Evolutionary conservation across 139 green algal species (phyloP), one percentile per base, ranked within the genome.

Genomic region (Desmodesmus armatus): DNA sequence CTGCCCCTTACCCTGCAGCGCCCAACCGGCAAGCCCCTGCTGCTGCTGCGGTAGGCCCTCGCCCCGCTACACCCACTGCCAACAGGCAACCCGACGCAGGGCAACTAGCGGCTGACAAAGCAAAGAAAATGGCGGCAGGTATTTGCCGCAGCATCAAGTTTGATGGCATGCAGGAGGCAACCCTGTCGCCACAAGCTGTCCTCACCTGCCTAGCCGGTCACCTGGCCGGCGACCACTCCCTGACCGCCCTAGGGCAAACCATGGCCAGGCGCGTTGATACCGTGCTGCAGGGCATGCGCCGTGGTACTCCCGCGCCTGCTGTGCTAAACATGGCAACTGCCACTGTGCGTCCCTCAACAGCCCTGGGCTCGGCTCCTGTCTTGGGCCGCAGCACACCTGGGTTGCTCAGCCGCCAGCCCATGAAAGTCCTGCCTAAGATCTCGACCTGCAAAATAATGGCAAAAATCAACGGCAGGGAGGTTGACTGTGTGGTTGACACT

Each of bases 141-240:
- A 58, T 77, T 11, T 60, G 69, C 69, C 58, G 58, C 3, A 58
- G 40, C 39, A 60, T 77, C 15, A 77, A 77, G 69, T 29, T 77
- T 11, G 69, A 77, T 51, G 69, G 69, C 40, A 37, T 23, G 1
- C 40, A 29, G 33, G 69, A 77, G 37, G 40, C 19, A 19, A 77
- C 39, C 15, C 19, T 77, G 7, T 15, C 35, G 40, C 69, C 69
- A 11, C 69, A 58, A 6, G 69, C 69, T 37, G 69, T 77, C 17
- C 69, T 77, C 39, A 77, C 69, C 39, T 77, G 69, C 69, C 17
- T 77, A 6, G 69, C 69, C 37, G 69, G 69, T 39, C 69, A 77
- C 25, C 39, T 77, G 69, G 69, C 35, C 13, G 69, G 69, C 2
- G 69, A 77, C 41, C 17, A 35, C 19, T 60, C 58, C 19, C 15